Evolutionary conservation across 1,139 yeast genomes (phyloP).

Genomic region (Sugiyamaella neomexicana): DNA sequence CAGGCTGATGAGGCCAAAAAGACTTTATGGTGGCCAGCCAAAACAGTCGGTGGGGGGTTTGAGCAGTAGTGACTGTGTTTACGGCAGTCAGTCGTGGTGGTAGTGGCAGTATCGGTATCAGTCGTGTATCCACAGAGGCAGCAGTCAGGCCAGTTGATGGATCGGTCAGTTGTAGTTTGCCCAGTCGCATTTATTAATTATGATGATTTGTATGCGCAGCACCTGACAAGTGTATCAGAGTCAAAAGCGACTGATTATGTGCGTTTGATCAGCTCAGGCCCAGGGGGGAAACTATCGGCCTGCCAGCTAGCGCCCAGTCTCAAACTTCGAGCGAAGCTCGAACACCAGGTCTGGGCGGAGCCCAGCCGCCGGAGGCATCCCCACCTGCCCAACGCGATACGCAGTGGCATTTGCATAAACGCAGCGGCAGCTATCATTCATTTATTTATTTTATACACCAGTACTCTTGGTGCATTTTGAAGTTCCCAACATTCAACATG

Average conservation of each 20-base stretch:
- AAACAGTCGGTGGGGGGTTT: no score
- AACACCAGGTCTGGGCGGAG: background rate
- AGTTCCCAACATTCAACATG: conserved; percentile 5
- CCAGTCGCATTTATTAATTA: background rate
- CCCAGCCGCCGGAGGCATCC: background rate
- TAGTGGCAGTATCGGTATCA: no score
- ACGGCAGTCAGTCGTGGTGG: background rate
- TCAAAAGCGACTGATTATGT: background rate
- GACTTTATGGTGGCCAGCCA: no score
- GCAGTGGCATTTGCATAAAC: background rate
- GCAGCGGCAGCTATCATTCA: no score
- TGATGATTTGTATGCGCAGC: background rate
- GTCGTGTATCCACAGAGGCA: no score
- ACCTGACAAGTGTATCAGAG: background rate
- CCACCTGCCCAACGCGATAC: background rate
- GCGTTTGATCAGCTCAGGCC: no score
- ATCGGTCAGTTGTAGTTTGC: background rate
- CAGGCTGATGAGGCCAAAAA: no score
- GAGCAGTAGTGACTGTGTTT: no score
- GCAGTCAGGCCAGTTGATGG: background rate
- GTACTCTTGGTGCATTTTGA: background rate
- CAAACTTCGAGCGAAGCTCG: background rate
- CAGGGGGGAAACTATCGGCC: no score
- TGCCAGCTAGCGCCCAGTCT: no score
- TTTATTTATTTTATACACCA: no score